A percentile compares a stretch with the other conserved stretches of the same genome.
Conservation (phyloP, 2,329 filamentous ascomycete genomes). For the Kalmusia sp. region DNA sequence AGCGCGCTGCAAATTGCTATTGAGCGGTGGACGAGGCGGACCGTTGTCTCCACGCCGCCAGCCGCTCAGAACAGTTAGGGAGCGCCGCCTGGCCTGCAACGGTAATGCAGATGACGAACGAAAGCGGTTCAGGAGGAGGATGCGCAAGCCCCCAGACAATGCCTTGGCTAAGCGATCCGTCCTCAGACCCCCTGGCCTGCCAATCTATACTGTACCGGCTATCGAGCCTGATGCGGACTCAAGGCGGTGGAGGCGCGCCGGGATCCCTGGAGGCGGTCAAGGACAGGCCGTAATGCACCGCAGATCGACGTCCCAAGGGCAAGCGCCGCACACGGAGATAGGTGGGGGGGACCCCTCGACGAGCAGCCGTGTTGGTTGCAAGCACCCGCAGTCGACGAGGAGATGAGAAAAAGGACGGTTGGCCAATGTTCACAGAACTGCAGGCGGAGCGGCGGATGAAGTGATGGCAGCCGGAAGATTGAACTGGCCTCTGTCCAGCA, state of each 20-base stretch:
- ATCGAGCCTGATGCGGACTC: slow-evolving; percentile 47
- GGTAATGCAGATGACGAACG: slow-evolving; percentile 49
- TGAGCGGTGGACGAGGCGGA: slow-evolving; percentile 43
- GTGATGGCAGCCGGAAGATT: slow-evolving; percentile 5
- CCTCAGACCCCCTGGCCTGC: slow-evolving; percentile 38
- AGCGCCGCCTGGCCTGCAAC: slow-evolving; percentile 45
- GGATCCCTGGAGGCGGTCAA: slow-evolving; percentile 34
- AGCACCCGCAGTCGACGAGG: no score
- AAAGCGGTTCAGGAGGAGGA: slow-evolving; percentile 37
- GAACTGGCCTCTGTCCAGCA: slow-evolving; percentile 2
- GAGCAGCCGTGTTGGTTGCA: no score
- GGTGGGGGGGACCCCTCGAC: slow-evolving; percentile 12
- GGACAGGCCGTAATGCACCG: slow-evolving; percentile 50
- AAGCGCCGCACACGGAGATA: slow-evolving; percentile 19
- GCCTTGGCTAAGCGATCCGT: slow-evolving; percentile 47
- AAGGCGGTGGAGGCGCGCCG: slow-evolving; percentile 24
- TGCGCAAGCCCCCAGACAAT: slow-evolving; percentile 41
- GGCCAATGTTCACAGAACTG: no score
- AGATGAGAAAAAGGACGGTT: no score
- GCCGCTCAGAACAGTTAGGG: slow-evolving; percentile 37
- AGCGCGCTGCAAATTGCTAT: slow-evolving; percentile 38
- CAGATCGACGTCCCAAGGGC: slow-evolving; percentile 45
- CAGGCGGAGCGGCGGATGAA: not conserved
- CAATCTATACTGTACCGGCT: slow-evolving; percentile 48
- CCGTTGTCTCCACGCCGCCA: slow-evolving; percentile 45